Percentiles rank a stretch among this genome's conserved stretches.
Conservation (phyloP, 176 grass and related monocot species). For the Carex littledalei region DNA sequence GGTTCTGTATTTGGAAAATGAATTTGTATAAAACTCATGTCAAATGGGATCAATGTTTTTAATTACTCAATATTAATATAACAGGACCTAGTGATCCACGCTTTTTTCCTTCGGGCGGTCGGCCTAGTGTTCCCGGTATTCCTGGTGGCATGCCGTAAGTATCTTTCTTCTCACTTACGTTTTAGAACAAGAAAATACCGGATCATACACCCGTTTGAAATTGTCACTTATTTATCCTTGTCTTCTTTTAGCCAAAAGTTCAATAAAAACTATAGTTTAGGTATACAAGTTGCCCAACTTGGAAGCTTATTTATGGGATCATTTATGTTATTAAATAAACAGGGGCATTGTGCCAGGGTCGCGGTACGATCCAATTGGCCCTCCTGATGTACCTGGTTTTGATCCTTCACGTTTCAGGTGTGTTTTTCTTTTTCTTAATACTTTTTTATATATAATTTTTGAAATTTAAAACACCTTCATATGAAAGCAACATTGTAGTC, state of each 20-base stretch:
- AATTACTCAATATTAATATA: slow-evolving; percentile 1
- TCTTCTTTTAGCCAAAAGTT: background rate
- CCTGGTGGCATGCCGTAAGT: slow-evolving; percentile 39
- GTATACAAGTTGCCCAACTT: background rate
- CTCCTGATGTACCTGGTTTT: slow-evolving; percentile 79
- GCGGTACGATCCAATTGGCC: slow-evolving; percentile 74
- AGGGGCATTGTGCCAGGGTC: slow-evolving; percentile 53
- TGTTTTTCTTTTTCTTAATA: slow-evolving; percentile 4
- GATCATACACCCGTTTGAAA: background rate
- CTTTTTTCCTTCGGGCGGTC: slow-evolving; percentile 67
- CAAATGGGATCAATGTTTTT: background rate
- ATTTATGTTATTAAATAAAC: slow-evolving; percentile 29
- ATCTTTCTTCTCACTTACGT: background rate
- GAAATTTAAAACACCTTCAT: background rate
- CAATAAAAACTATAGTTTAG: background rate
- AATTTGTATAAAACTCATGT: background rate
- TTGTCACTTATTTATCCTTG: background rate
- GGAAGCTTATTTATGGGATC: background rate
- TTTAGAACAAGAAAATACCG: background rate
- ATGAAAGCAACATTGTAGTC: background rate
- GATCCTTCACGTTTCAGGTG: slow-evolving; percentile 61
- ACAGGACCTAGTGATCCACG: slow-evolving; percentile 74
- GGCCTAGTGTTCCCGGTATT: slow-evolving; percentile 29
- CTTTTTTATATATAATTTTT: slow-evolving; percentile 6
- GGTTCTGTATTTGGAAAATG: slow-evolving; percentile 1